A percentile compares a stretch with the other conserved stretches of the same genome.
Conservation (phyloP, 768 basidiomycete species). For the Mycena alexandri region DNA sequence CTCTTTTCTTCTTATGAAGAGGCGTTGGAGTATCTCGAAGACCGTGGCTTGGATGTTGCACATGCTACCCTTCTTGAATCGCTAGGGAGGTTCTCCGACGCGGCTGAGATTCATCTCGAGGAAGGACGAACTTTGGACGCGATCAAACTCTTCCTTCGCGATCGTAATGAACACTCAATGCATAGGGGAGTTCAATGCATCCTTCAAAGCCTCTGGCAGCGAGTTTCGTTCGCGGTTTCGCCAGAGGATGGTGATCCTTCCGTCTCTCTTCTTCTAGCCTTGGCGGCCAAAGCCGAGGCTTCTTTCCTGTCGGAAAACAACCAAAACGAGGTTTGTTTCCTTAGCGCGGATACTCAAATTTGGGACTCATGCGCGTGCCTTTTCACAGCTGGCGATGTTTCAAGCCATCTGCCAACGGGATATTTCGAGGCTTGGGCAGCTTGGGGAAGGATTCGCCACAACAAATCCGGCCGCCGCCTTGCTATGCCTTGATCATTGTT, state of each 20-base stretch:
- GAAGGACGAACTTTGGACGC: slow-evolving; percentile 64
- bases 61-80: slow-evolving; percentile 59
- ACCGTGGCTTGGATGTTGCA: slow-evolving; percentile 63
- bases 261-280: slow-evolving; percentile 42
- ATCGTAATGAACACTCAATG: slow-evolving; percentile 45
- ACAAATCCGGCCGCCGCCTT: slow-evolving; percentile 51
- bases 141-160: slow-evolving; percentile 57
- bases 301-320: slow-evolving; percentile 25
- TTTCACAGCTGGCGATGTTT: slow-evolving; percentile 50
- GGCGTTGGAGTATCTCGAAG: slow-evolving; percentile 67
- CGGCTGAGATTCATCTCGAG: slow-evolving; percentile 63
- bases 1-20: slow-evolving; percentile 68
- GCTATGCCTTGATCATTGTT: slow-evolving; percentile 59
- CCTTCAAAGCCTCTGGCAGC: slow-evolving; percentile 60
- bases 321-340: slow-evolving; percentile 31
- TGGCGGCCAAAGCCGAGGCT: slow-evolving; percentile 39
- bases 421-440: slow-evolving; percentile 42
- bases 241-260: slow-evolving; percentile 32
- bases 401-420: slow-evolving; percentile 46
- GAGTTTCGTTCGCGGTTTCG: slow-evolving; percentile 55
- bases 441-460: slow-evolving; percentile 49
- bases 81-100: slow-evolving; percentile 59
- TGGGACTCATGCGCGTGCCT: slow-evolving; percentile 24
- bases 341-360: background rate
- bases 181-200: slow-evolving; percentile 54